phyloP scores from a whole-genome alignment of 495 filamentous ascomycete species.

The Arthonia radiata region DNA sequence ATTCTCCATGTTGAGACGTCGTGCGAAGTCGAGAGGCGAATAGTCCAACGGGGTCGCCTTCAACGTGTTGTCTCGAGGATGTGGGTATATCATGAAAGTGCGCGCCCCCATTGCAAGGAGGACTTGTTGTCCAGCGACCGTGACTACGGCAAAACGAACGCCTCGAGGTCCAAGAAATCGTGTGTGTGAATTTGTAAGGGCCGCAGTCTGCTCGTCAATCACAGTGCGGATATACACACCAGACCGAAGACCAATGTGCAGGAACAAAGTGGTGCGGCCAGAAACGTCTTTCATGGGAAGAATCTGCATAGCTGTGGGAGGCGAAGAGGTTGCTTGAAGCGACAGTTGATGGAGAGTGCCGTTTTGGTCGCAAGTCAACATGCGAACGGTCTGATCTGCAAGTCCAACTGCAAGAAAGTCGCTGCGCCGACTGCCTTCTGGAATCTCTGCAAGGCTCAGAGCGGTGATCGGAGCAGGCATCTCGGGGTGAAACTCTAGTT shows the following conservation, averaged over 20 bases:
- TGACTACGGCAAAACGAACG: conserved; percentile 65
- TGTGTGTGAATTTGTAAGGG: conserved; percentile 78
- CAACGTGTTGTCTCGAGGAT: conserved; percentile 58
- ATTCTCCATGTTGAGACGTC: conserved; percentile 87
- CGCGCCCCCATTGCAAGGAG: conserved; percentile 75
- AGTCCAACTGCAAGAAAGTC: conserved; percentile 88
- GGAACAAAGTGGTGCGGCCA: conserved; percentile 55
- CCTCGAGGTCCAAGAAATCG: conserved; percentile 79
- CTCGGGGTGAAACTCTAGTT: conserved; percentile 85
- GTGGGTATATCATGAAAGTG: conserved; percentile 80
- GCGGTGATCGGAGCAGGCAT: conserved; percentile 93
- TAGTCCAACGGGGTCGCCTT: conserved; percentile 83
- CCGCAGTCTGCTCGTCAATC: conserved; percentile 80
- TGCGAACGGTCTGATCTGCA: conserved; percentile 84
- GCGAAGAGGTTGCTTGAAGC: conserved; percentile 74
- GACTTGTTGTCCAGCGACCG: conserved; percentile 62
- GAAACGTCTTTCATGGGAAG: conserved; percentile 75
- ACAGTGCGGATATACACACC: conserved; percentile 89
- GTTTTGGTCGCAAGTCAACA: conserved; percentile 74
- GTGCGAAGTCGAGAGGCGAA: conserved; percentile 69
- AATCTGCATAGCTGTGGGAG: conserved; percentile 72
- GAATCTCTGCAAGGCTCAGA: conserved; percentile 78
- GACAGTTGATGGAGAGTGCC: conserved; percentile 76
- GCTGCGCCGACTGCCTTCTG: conserved; percentile 62
- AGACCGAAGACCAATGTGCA: conserved; percentile 87